These are phyloP conservation scores for Pseudopyricularia cyperi DNA, from an alignment of 2,329 filamentous ascomycete species.

Conservation along the genomic window DNA sequence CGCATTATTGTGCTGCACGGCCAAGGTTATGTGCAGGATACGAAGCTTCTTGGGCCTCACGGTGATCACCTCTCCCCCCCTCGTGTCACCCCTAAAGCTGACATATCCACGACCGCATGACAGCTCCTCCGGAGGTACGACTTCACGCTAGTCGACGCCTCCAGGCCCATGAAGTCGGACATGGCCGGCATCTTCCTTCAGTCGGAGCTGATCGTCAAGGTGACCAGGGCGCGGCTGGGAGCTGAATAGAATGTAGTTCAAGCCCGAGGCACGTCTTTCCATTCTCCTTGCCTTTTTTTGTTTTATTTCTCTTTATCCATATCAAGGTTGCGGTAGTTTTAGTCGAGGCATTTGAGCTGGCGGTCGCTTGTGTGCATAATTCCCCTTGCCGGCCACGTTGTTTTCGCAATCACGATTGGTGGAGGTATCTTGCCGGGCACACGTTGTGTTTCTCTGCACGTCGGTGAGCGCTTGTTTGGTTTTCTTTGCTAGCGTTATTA, in stretches of 20 bases:
- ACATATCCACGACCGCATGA: neutral
- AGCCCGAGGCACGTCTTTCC: no score
- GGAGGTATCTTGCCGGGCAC: neutral
- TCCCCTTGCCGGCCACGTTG: no score
- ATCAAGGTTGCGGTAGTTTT: no score
- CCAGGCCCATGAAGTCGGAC: conserved; percentile 11
- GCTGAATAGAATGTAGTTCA: neutral
- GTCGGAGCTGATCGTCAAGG: conserved; percentile 13
- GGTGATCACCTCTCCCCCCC: neutral
- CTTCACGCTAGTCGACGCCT: conserved; percentile 11
- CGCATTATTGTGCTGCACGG: neutral
- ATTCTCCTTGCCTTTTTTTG: no score
- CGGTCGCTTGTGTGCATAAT: no score
- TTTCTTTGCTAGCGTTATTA: no score
- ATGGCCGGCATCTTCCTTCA: conserved; percentile 16
- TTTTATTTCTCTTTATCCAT: no score
- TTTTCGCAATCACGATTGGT: neutral
- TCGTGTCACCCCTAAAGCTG: neutral
- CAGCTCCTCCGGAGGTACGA: conserved; percentile 12
- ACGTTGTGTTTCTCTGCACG: no score
- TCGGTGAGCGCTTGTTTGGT: no score
- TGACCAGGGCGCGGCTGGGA: conserved; percentile 9
- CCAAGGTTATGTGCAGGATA: neutral
- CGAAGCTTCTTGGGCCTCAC: neutral
- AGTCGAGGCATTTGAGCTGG: no score